Base-by-base conservation (phyloP, 2,329 filamentous ascomycete genomes). In the Monosporascus ibericus region DNA sequence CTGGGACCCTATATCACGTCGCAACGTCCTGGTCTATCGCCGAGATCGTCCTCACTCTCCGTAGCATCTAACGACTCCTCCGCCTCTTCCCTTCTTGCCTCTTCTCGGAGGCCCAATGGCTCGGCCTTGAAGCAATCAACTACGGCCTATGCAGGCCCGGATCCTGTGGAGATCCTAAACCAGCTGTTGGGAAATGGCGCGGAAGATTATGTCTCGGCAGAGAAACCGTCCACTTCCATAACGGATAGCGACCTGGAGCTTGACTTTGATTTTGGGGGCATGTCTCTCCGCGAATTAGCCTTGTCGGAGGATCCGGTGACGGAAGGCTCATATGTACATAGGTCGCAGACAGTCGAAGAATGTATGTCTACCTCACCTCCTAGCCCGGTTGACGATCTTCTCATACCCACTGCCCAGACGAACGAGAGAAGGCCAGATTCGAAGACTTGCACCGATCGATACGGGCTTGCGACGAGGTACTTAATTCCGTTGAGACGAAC, bases 381-480 rank as follows among this genome's bases (percentile, higher is more conserved):
- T 38, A 18, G 6, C 18, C n/a, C 18, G 14, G 49, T 51, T 63
- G 57, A 58, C 50, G 8, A 22, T 46, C 46, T 55, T 47, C 60
- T 65, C 27, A 64, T 54, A 58, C 54, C 51, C 20, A 36, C 38
- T 40, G 27, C 30, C 47, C 58, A 85, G 90, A 91, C 68, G 87
- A 94, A 68, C 81, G 80, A 58, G 90, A 96, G 59, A 89, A 87
- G 68, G 78, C 86, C 63, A 92, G 87, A 64, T 95, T 95, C 62
- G 87, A 96, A 69, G 90, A 95, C 52, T 78, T 99, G 42, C 94
- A 97, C 70, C 84, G 81, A 63, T 95, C 92, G 4, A 97, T 99
- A 63, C 72, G 78, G 66, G 88, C 90, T 48, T 99, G 92, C 72
- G 94, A 99, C 70, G 88, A 95, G 66, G 90, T 97, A 48, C 80